Evolutionary conservation across 495 filamentous ascomycete species (phyloP).

Genomic region (Lophium mytilinum): DNA sequence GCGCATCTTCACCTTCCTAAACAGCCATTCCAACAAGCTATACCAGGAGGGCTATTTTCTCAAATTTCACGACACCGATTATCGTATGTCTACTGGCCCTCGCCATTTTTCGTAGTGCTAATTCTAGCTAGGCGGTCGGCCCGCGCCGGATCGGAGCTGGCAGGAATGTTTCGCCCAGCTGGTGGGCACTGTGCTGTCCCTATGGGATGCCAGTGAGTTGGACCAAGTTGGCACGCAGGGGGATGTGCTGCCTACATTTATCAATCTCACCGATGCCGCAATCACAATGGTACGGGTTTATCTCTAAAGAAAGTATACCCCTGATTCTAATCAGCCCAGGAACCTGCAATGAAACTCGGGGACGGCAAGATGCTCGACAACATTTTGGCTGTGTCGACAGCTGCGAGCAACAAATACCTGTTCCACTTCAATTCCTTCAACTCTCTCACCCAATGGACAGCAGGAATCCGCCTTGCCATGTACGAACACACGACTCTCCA

Average conservation of each 20-base stretch:
- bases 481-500: conserved; percentile 89
- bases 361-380: conserved; percentile 75
- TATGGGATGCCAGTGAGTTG: conserved; percentile 92
- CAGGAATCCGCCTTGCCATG: conserved; percentile 88
- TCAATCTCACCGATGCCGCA: conserved; percentile 94
- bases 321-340: conserved; percentile 59
- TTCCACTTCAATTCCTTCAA: conserved; percentile 93
- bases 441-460: conserved; percentile 92
- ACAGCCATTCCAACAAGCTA: conserved; percentile 90
- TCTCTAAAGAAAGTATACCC: neutral
- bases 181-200: conserved; percentile 84
- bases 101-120: conserved; percentile 14
- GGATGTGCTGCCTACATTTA: conserved; percentile 87
- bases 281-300: conserved; percentile 75
- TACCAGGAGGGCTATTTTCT: conserved; percentile 98
- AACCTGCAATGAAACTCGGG: conserved; percentile 72
- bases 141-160: conserved; percentile 81
- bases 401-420: conserved; percentile 88
- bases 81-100: conserved; percentile 50
- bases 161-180: conserved; percentile 95
- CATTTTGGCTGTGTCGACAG: conserved; percentile 89
- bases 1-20: conserved; percentile 88
- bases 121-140: conserved; percentile 63
- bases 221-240: conserved; percentile 76
- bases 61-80: conserved; percentile 89